Percentiles rank a stretch among this genome's conserved stretches.
phyloP scores from a whole-genome alignment of 2,329 filamentous ascomycete species.

The Fusarium sp. region DNA sequence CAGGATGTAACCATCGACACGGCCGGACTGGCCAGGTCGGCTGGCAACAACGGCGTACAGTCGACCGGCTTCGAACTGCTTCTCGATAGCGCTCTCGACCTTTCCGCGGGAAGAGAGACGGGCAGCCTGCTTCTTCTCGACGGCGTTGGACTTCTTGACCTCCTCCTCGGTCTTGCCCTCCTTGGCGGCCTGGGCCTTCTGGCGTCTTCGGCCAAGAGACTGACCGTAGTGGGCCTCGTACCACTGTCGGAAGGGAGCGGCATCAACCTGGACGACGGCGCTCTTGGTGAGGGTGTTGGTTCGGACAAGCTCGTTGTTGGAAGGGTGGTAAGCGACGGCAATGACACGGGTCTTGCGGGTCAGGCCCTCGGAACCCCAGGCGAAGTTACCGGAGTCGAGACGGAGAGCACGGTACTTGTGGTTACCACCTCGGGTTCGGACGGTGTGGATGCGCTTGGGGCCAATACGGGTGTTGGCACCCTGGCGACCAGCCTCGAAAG shows the following conservation, averaged over 20 bases:
- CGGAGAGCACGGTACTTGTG: constrained; percentile 99
- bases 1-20: constrained; percentile 96
- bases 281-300: constrained; percentile 99
- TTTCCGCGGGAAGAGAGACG: constrained; percentile 89
- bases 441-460: constrained; percentile 94
- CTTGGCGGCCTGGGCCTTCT: constrained; percentile 78
- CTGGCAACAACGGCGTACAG: constrained; percentile 93
- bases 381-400: constrained; percentile 99
- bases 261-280: constrained; percentile 98
- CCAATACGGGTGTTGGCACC: constrained; percentile 99
- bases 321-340: constrained; percentile 97
- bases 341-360: constrained; percentile 99
- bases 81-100: constrained; percentile 93
- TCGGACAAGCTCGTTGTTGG: constrained; percentile 99
- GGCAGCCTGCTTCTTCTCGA: constrained; percentile 96
- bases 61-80: constrained; percentile 99
- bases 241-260: constrained; percentile 99
- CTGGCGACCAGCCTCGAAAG: constrained; percentile 99
- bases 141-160: constrained; percentile 93
- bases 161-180: constrained; percentile 76
- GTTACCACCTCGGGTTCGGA: constrained; percentile 98
- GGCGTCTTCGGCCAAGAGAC: constrained; percentile 88
- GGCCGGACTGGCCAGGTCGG: constrained; percentile 96
- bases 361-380: constrained; percentile 97
- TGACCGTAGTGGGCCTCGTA: constrained; percentile 99